These are phyloP conservation scores for Kluyveromyces aestuarii DNA, from an alignment of 805 yeast genomes.

Conservation along the genomic window DNA sequence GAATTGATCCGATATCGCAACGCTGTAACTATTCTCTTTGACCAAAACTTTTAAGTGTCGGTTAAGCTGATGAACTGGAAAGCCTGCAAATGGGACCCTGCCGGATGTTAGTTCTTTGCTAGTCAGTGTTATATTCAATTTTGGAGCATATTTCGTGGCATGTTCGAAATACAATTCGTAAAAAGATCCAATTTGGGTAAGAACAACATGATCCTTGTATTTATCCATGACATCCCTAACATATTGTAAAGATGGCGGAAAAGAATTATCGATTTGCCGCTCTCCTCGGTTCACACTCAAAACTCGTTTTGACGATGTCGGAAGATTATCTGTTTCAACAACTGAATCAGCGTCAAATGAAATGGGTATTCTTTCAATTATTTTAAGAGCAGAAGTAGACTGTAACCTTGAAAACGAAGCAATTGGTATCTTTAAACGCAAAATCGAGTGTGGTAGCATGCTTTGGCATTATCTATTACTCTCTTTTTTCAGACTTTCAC, in stretches of 20 bases:
- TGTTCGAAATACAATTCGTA: constrained; percentile 86
- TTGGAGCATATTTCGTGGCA: constrained; percentile 64
- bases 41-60: constrained; percentile 70
- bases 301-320: not conserved
- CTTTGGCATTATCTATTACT: not conserved
- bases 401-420: not conserved
- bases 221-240: constrained; percentile 36
- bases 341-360: not conserved
- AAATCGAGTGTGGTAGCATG: not conserved
- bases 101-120: constrained; percentile 37
- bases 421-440: not conserved
- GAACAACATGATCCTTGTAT: constrained; percentile 46
- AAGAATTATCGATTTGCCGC: constrained; percentile 1
- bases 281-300: not conserved
- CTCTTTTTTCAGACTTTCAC: too few species aligned
- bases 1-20: constrained; percentile 75
- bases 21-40: constrained; percentile 57
- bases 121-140: constrained; percentile 65
- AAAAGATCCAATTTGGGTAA: constrained; percentile 80
- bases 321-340: not conserved
- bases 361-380: not conserved
- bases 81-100: constrained; percentile 79
- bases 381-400: not conserved
- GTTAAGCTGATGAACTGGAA: constrained; percentile 64
- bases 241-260: constrained; percentile 30